Evolutionary conservation across 177 flowering plant species (phyloP), one percentile per base, ranked within the genome.

Genomic region (Vitis hybrid): DNA sequence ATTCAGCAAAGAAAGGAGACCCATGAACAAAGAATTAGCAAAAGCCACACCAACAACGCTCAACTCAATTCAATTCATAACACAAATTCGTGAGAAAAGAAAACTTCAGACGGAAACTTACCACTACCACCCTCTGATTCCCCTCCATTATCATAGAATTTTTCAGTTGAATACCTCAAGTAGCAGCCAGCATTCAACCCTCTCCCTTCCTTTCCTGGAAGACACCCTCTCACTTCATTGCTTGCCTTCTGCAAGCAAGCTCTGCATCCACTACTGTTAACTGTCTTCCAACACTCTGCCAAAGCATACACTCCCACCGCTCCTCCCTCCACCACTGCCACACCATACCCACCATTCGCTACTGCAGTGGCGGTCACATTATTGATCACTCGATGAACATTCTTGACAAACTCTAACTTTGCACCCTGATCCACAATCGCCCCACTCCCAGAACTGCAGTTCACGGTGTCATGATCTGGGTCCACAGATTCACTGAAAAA

Each of bases 201-300:
- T 65, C 87, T 84, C 62, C 88, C 94, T 65, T 86, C 88, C 6
- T 11, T 78, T 10, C 18, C 70, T 1, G 85, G 82, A 46, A 56
- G 12, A 56, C 94, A 88, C 3, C 64, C 24, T 16, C 21, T 52
- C 50, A 76, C 73, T 21, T 48, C 83, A 35, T 16, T 52, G 12
- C 65, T 76, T 0, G 87, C 94, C 66, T 70, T 78, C 66, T 75
- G 65, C 80, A 89, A 80, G 62, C 94, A 89, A 11, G 10, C 64
- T 40, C 75, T 72, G 68, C 94, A 89, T 6, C 79, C 85, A 3
- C 67, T 74, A n/a, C 12, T 54, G 13, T 76, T 78, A 2, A 88
- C 21, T 6, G 77, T 78, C 56, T 72, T 77, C 94, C 94, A 89
- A 71, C 92, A 88, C 82, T 89, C 92, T 15, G 81, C 92, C 77